These are phyloP conservation scores for Trichoderma brevicompactum DNA, from an alignment of 2,329 filamentous ascomycete genomes.

Conservation along the genomic window DNA sequence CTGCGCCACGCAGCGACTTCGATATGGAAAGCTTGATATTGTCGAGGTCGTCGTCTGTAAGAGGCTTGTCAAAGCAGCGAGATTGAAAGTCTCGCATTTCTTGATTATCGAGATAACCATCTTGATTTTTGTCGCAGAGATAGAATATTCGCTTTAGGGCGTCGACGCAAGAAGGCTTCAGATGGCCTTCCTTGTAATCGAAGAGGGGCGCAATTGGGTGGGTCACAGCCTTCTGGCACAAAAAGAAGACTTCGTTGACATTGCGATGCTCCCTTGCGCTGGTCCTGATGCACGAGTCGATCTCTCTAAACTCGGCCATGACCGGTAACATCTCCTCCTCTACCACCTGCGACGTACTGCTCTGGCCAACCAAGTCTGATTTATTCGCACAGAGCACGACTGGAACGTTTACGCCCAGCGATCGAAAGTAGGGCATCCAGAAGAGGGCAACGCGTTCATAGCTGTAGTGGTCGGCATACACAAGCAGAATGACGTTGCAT, in stretches of 20 bases:
- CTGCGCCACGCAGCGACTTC: conserved; percentile 66
- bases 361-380: conserved; percentile 79
- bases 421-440: conserved; percentile 98
- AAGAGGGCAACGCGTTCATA: conserved; percentile 96
- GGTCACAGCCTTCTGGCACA: conserved; percentile 97
- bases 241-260: conserved; percentile 94
- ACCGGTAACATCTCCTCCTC: conserved; percentile 98
- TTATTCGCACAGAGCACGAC: conserved; percentile 98
- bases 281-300: conserved; percentile 94
- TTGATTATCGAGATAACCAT: conserved; percentile 85
- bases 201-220: conserved; percentile 96
- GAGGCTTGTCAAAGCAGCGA: conserved; percentile 87
- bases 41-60: conserved; percentile 78
- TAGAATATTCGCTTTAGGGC: conserved; percentile 93
- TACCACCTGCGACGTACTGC: conserved; percentile 79
- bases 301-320: conserved; percentile 98
- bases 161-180: conserved; percentile 88
- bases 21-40: conserved; percentile 90
- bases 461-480: conserved; percentile 98
- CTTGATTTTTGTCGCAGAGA: conserved; percentile 93
- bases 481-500: conserved; percentile 93
- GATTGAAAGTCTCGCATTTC: conserved; percentile 91
- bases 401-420: conserved; percentile 96
- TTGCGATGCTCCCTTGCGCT: conserved; percentile 92
- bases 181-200: conserved; percentile 86